These are phyloP conservation scores for Pythium monospermum DNA, from an alignment of 352 stramenopile genomes.

Conservation along the genomic window DNA sequence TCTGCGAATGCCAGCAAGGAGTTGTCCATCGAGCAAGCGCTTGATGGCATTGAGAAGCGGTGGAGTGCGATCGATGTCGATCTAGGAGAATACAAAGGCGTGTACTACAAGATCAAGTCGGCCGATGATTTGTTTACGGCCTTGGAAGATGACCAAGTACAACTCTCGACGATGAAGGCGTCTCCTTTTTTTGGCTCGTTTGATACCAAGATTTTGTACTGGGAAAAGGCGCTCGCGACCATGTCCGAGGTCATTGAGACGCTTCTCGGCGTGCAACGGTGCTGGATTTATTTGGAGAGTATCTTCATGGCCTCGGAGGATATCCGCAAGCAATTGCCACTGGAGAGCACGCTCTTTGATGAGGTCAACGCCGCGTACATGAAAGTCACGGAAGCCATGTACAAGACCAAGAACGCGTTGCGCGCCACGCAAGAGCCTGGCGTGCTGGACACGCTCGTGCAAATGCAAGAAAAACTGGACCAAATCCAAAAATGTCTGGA, in stretches of 20 bases:
- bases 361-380: constrained; percentile 82
- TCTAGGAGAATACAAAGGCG: constrained; percentile 89
- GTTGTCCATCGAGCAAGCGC: constrained; percentile 87
- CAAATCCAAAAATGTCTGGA: constrained; percentile 86
- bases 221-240: constrained; percentile 79
- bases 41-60: constrained; percentile 85
- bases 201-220: constrained; percentile 82
- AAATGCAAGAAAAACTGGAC: constrained; percentile 87
- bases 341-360: constrained; percentile 83
- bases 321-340: constrained; percentile 91
- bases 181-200: constrained; percentile 93
- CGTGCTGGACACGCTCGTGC: constrained; percentile 55
- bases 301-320: constrained; percentile 95
- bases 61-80: constrained; percentile 88
- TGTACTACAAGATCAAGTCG: constrained; percentile 91
- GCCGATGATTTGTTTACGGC: constrained; percentile 90
- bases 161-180: constrained; percentile 92
- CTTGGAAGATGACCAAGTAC: constrained; percentile 89
- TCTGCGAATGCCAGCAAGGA: constrained; percentile 91
- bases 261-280: constrained; percentile 86
- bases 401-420: constrained; percentile 73
- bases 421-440: constrained; percentile 54
- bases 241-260: constrained; percentile 91
- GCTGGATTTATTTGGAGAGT: constrained; percentile 94
- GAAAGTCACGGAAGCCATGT: constrained; percentile 68